phyloP scores from a whole-genome alignment of 148 eudicot species.

The Camellia lanceoleosa region DNA sequence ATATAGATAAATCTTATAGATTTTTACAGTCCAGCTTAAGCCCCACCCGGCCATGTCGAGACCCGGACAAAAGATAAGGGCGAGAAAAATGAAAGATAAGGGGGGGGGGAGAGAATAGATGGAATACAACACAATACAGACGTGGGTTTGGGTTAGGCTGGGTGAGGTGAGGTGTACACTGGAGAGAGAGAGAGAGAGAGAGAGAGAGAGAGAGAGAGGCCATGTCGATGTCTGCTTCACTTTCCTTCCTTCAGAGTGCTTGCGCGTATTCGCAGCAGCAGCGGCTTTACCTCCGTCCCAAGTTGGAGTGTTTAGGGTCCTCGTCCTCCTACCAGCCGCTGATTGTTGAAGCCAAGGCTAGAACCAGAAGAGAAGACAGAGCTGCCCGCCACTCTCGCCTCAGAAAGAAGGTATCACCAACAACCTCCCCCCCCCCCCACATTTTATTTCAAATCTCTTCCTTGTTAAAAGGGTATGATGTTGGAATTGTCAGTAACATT shows the following conservation, averaged over 20 bases:
- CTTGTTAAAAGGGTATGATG: too few species aligned
- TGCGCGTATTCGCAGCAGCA: not conserved
- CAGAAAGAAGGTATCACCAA: constrained; percentile 17
- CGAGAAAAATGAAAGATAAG: too few species aligned
- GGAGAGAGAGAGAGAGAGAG: not conserved
- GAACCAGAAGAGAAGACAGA: constrained; percentile 19
- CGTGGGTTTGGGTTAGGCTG: too few species aligned
- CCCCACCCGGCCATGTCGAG: too few species aligned
- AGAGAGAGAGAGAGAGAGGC: not conserved
- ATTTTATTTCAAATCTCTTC: not conserved
- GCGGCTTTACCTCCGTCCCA: constrained; percentile 6
- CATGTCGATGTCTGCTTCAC: constrained; percentile 3
- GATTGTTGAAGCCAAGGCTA: constrained; percentile 17
- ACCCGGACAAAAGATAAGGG: too few species aligned
- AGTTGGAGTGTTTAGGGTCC: not conserved
- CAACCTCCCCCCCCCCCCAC: not conserved
- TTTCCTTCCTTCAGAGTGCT: constrained; percentile 15
- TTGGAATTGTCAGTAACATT: too few species aligned
- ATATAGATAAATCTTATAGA: too few species aligned
- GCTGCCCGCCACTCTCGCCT: constrained; percentile 25
- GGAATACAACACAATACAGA: too few species aligned
- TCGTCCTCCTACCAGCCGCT: constrained; percentile 7
- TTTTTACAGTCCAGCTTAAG: too few species aligned
- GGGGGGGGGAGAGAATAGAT: too few species aligned
- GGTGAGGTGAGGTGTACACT: too few species aligned